Base-by-base conservation (phyloP, 2,329 filamentous ascomycete species). In the Talaromyces sp. region DNA sequence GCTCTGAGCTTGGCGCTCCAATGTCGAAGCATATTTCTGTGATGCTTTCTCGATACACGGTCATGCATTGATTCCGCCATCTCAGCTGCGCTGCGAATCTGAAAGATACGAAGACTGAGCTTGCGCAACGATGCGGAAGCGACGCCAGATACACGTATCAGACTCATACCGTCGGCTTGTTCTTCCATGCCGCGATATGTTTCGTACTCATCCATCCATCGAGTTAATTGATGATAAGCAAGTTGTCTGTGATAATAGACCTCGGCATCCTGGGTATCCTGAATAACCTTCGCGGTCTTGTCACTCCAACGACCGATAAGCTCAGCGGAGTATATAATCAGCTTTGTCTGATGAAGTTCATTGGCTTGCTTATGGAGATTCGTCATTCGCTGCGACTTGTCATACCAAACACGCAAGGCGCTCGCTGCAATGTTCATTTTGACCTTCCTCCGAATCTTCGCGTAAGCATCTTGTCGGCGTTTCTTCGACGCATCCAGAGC, bases 91-190 rank as follows among this genome's bases (percentile, higher is more conserved):
- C 82, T 81, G 27, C 79, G 78, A 4, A 85, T 75, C 47, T 86
- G 84, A 74, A 88, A 88, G 2, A 85, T 76, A 8, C 81, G 81
- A 74, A 87, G 84, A 62, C 84, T 85, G n/a, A 88, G 75, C 69
- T 82, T 85, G 71, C 84, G 85, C 64, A 88, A 75, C 27, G 79
- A 79, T 14, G 75, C 76, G 11, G 79, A 78, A 14, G 84, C 82
- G 3, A 81, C 74, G 27, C 79, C 75, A 13, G 84, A 79, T 4
- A 82, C 74, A 49, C 80, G 81, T 65, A 83, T 77, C 31, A 81
- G 79, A 60, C 80, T 72, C 41, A 85, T 77, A 1, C 76, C 73
- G 3, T 76, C 66, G 13, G 85, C 85, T 70, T 82, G 79, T 27
- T 79, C 75, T 61, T 79, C 72, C 68, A 80, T 67, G 27, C 75